These are phyloP conservation scores for Uromyces viciae-fabae DNA, from an alignment of 1,284 basidiomycete genomes.

Conservation along the genomic window DNA sequence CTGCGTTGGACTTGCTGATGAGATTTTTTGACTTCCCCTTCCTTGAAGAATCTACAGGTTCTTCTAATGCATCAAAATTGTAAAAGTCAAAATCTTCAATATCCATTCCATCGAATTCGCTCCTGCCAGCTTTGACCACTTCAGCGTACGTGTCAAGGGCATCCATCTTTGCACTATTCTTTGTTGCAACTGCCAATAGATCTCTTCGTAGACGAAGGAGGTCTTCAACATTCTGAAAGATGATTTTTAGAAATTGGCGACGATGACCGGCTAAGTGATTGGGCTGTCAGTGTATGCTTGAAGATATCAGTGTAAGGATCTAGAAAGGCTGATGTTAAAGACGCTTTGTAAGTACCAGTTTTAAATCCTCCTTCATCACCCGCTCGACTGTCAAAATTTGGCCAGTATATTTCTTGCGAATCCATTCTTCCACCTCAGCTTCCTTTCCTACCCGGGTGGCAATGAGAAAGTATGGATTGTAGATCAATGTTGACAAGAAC, in stretches of 20 bases:
- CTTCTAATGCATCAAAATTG: conserved; percentile 44
- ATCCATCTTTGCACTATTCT: conserved; percentile 87
- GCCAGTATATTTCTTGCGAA: conserved; percentile 88
- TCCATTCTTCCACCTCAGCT: conserved; percentile 89
- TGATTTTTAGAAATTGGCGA: conserved; percentile 79
- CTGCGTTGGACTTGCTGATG: conserved; percentile 53
- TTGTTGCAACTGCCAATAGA: conserved; percentile 78
- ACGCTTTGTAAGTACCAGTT: conserved; percentile 60
- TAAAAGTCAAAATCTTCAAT: conserved; percentile 27
- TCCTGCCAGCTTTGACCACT: conserved; percentile 64
- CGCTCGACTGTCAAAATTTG: conserved; percentile 72
- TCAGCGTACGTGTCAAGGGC: conserved; percentile 98
- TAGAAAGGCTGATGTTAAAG: no score
- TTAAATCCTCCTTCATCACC: conserved; percentile 86
- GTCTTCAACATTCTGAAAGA: conserved; percentile 88
- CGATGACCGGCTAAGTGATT: conserved; percentile 93
- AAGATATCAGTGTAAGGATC: no score
- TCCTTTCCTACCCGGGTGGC: conserved; percentile 79
- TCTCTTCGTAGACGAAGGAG: conserved; percentile 82
- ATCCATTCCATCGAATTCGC: conserved; percentile 28
- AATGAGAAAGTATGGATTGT: conserved; percentile 92
- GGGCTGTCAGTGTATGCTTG: no score
- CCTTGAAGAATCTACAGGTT: not conserved
- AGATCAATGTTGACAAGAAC: conserved; percentile 90
- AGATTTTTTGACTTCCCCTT: conserved; percentile 46